phyloP scores from a whole-genome alignment of 805 yeast species.

The Pichia membranifaciens region DNA sequence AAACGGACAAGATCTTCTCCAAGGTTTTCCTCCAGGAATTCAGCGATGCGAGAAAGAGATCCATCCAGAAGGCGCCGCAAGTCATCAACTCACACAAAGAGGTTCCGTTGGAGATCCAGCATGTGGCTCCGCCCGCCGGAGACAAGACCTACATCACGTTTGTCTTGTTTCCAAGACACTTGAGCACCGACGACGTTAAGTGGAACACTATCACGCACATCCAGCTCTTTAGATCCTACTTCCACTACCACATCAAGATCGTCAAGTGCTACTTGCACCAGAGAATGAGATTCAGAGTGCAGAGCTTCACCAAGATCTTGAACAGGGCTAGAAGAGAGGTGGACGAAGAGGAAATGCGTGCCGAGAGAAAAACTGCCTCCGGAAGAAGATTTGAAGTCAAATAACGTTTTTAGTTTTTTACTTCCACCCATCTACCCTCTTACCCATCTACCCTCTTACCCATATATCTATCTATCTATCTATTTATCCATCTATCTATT shows the following conservation, averaged over 20 bases:
- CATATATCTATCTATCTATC: neutral
- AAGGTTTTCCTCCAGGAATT: conserved; percentile 89
- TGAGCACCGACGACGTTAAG: conserved; percentile 51
- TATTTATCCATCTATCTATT: neutral
- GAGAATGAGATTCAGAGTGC: conserved; percentile 94
- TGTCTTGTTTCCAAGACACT: conserved; percentile 79
- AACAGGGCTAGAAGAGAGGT: conserved; percentile 96
- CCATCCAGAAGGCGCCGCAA: conserved; percentile 97
- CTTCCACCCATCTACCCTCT: no score
- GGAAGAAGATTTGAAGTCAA: conserved; percentile 58
- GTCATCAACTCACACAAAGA: conserved; percentile 85
- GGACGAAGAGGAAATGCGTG: conserved; percentile 54
- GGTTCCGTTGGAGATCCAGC: conserved; percentile 83
- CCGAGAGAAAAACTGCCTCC: conserved; percentile 59
- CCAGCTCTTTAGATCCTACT: conserved; percentile 88
- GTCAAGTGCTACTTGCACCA: conserved; percentile 98
- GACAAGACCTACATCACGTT: conserved; percentile 48
- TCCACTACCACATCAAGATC: conserved; percentile 98
- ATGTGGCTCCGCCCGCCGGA: conserved; percentile 32
- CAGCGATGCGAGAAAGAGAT: conserved; percentile 91
- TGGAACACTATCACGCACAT: conserved; percentile 89
- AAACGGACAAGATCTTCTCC: conserved; percentile 88
- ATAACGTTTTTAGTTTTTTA: conserved; percentile 1
- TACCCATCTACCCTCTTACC: no score
- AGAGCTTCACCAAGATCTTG: conserved; percentile 88